Percentiles rank a stretch among this genome's conserved stretches.
Evolutionary conservation across 371 early-diverging fungal genomes (phyloP).

Genomic region (Nematocida sp.): DNA sequence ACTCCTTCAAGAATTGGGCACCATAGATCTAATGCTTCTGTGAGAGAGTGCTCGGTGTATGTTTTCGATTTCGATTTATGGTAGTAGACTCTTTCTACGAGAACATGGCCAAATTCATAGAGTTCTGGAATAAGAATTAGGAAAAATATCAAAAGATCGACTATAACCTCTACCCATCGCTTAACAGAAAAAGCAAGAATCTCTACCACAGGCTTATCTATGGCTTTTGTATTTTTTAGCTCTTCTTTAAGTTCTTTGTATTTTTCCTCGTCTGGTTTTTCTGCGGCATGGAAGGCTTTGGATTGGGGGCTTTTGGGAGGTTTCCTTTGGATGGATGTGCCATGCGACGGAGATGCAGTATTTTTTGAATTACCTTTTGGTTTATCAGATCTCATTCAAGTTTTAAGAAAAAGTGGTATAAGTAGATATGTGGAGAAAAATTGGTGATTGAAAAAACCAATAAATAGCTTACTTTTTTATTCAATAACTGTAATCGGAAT

Average conservation of each 20-base stretch:
- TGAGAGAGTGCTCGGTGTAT: not conserved
- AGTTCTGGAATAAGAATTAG: conserved; percentile 39
- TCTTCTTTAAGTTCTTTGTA: conserved; percentile 3
- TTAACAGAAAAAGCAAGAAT: conserved; percentile 9
- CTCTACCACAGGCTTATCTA: not conserved
- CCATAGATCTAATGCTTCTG: not conserved
- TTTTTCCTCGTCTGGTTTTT: conserved; percentile 27
- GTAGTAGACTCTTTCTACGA: not conserved
- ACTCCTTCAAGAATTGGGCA: conserved; percentile 51
- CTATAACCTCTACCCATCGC: conserved; percentile 26
- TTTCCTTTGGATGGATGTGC: not conserved
- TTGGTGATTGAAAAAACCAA: not conserved
- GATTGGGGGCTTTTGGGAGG: not conserved
- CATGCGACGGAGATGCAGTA: not conserved
- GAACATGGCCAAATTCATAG: conserved; percentile 29
- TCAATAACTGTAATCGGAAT: not conserved
- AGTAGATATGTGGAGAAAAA: too few species aligned
- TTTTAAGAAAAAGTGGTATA: too few species aligned
- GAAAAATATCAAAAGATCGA: conserved; percentile 24
- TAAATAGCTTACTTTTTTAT: not conserved
- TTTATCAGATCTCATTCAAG: too few species aligned
- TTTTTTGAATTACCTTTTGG: too few species aligned
- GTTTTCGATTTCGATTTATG: conserved; percentile 9
- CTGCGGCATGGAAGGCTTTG: conserved; percentile 3
- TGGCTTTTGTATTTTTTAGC: not conserved